Evolutionary conservation across 2,329 filamentous ascomycete species (phyloP).

Genomic region (Alternaria sp.): DNA sequence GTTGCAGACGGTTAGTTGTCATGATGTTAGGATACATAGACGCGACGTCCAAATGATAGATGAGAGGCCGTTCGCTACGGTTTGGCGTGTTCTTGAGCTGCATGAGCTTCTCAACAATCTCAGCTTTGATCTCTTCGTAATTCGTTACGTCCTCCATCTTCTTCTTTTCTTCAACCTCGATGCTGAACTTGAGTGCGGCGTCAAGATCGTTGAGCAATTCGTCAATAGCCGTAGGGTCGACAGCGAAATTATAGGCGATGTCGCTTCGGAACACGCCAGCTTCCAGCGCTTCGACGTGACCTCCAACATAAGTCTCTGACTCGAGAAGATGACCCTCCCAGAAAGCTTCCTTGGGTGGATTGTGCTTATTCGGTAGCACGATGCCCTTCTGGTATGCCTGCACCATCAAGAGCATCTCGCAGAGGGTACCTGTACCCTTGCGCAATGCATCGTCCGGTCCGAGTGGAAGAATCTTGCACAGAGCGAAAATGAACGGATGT

Average conservation of each 20-base stretch:
- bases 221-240: constrained; percentile 89
- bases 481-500: constrained; percentile 98
- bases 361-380: constrained; percentile 94
- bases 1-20: constrained; percentile 97
- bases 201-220: constrained; percentile 88
- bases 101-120: constrained; percentile 76
- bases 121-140: constrained; percentile 72
- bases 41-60: constrained; percentile 97
- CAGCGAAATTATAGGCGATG: constrained; percentile 90
- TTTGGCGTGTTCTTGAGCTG: constrained; percentile 84
- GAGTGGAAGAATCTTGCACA: constrained; percentile 94
- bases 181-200: constrained; percentile 84
- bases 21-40: constrained; percentile 99
- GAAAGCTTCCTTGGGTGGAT: constrained; percentile 88
- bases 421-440: constrained; percentile 98
- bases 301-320: constrained; percentile 97
- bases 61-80: constrained; percentile 83
- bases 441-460: constrained; percentile 91
- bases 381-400: constrained; percentile 94
- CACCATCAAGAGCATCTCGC: constrained; percentile 99
- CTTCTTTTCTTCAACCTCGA: constrained; percentile 62
- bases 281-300: constrained; percentile 99
- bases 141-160: constrained; percentile 60
- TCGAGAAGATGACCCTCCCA: constrained; percentile 97
- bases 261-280: constrained; percentile 96